phyloP scores from a whole-genome alignment of 2,329 filamentous ascomycete genomes.

The Ophiostoma perfectum region DNA sequence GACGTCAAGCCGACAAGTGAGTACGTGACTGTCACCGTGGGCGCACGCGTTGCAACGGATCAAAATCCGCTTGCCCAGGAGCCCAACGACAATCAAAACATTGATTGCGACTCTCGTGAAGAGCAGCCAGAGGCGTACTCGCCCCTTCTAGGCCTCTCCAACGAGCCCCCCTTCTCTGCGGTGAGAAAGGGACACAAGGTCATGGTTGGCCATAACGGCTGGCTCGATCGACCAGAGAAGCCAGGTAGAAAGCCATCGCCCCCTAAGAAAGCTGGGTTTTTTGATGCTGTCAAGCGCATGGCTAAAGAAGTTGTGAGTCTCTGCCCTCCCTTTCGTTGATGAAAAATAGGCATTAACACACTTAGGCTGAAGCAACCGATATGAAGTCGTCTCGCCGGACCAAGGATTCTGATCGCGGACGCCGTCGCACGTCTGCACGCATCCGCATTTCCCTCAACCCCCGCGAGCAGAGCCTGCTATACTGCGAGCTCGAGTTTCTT shows the following conservation, averaged over 20 bases:
- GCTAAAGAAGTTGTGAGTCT: conserved; percentile 48
- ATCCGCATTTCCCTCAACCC: conserved; percentile 48
- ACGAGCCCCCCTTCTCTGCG: conserved; percentile 31
- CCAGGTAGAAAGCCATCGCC: conserved; percentile 25
- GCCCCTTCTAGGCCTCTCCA: conserved; percentile 41
- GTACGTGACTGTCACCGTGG: neutral
- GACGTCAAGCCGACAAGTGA: neutral
- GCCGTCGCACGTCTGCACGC: conserved; percentile 29
- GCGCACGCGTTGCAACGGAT: neutral
- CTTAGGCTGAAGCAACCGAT: conserved; percentile 35
- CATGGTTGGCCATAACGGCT: conserved; percentile 52
- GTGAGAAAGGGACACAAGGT: conserved; percentile 44
- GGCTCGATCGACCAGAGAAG: conserved; percentile 46
- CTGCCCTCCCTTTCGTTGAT: no score
- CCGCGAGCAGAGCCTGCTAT: conserved; percentile 54
- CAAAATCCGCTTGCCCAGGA: neutral
- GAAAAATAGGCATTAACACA: no score
- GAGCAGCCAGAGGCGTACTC: conserved; percentile 34
- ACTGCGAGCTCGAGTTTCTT: conserved; percentile 54
- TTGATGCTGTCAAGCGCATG: conserved; percentile 47
- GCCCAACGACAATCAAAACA: neutral
- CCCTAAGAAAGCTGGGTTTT: conserved; percentile 38
- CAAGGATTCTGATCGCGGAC: conserved; percentile 31
- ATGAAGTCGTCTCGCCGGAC: conserved; percentile 34
- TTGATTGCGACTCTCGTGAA: neutral